These are phyloP conservation scores for Aspergillus sp. DNA, from an alignment of 2,329 filamentous ascomycete species.

Conservation along the genomic window DNA sequence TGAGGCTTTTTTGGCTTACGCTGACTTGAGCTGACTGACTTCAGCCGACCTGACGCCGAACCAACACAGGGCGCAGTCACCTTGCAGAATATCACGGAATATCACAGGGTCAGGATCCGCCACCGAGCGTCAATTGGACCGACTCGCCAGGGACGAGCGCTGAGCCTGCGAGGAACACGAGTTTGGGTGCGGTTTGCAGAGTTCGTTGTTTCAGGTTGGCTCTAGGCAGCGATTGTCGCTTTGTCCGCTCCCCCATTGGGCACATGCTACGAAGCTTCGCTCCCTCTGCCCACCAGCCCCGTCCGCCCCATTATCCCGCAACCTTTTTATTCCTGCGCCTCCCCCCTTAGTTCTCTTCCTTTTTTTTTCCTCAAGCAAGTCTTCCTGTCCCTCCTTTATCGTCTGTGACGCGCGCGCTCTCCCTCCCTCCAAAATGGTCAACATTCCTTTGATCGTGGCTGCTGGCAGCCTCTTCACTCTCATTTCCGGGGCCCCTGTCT, in stretches of 20 bases:
- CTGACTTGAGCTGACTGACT: no score
- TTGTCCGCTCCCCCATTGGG: no score
- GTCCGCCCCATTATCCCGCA: not conserved
- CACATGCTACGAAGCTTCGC: no score
- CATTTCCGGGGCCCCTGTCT: constrained; percentile 27
- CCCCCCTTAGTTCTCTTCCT: not conserved
- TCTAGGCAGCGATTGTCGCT: not conserved
- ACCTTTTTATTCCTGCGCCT: not conserved
- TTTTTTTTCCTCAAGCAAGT: constrained; percentile 7
- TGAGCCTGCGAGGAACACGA: not conserved
- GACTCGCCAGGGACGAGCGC: no score
- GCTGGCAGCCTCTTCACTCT: constrained; percentile 31
- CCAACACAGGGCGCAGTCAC: no score
- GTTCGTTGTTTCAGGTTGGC: not conserved
- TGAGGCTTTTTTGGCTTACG: no score
- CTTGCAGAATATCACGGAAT: no score
- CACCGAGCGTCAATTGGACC: no score
- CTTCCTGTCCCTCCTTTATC: constrained; percentile 12
- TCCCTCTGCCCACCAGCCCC: not conserved
- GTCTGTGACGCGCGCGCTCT: constrained; percentile 7
- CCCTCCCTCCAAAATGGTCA: constrained; percentile 4
- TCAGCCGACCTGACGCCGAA: no score
- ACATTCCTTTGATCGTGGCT: constrained; percentile 23
- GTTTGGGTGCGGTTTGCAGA: not conserved
- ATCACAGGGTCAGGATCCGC: no score